Base-by-base conservation (phyloP, 331 rosid species). In the Saraca asoca region DNA sequence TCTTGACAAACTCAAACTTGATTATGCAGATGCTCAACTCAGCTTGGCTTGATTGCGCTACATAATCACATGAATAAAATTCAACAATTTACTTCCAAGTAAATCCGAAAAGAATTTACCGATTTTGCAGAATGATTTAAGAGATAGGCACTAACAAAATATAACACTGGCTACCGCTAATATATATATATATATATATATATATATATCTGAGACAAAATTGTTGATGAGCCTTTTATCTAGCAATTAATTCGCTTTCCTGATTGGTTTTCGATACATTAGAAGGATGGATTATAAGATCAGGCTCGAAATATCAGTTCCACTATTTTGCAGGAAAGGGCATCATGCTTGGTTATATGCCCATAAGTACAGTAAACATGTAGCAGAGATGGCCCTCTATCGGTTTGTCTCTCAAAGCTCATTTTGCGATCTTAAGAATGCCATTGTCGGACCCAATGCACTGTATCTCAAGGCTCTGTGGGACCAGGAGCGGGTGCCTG, bases 391-490 rank as follows among this genome's bases (percentile, higher is more conserved):
- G 42, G 29, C 50, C 48, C 68, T 58, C 31, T 3, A 3, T 1
- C 3, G 31, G 31, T 24, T 24, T 24, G 31, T 54, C 74, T 64
- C 79, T 75, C 75, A 75, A 7, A 86, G 78, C 64, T 71, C 95
- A 34, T 83, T 87, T 61, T 88, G 88, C 5, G 86, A 77, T 72
- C 97, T 82, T 78, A 90, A 78, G 60, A 55, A 51, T 46, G 89
- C 31, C 31, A 94, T 81, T 45, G 88, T 85, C 38, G 95, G 99
- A 78, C 97, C 99, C 66, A 94, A 70, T 29, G 97, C 97, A 29
- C 99, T 83, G 81, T 93, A 80, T 73, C 92, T 85, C 70, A 86
- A 58, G 55, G 84, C 90, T 71, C 90, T 86, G 15, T 64, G 14
- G 17, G 91, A 81, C 95, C 96, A 84, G 35, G 87, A 24, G 31